These are phyloP conservation scores for Caryopteris hybrid DNA, from an alignment of 305 asterid genomes.

Conservation along the genomic window DNA sequence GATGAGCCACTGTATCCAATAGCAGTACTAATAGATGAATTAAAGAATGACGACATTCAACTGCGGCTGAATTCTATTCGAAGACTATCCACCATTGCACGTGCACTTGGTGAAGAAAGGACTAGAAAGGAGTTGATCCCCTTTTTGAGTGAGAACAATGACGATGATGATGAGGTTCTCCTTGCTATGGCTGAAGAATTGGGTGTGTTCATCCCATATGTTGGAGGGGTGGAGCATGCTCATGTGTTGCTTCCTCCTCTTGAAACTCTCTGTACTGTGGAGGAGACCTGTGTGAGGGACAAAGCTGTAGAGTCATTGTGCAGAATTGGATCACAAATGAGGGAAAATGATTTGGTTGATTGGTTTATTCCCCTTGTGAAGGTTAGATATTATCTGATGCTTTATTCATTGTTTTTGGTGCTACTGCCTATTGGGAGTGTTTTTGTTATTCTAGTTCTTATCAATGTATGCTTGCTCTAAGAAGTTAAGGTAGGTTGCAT, in stretches of 20 bases:
- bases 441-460: not conserved
- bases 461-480: not conserved
- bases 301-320: conserved; percentile 86
- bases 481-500: not conserved
- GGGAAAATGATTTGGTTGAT: conserved; percentile 74
- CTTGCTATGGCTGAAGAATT: conserved; percentile 93
- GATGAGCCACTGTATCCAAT: conserved; percentile 86
- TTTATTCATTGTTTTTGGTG: not conserved
- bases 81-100: conserved; percentile 78
- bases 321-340: conserved; percentile 83
- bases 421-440: not conserved
- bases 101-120: conserved; percentile 89
- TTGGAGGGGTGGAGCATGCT: conserved; percentile 91
- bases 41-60: conserved; percentile 84
- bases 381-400: conserved; percentile 35
- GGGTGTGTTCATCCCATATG: conserved; percentile 78
- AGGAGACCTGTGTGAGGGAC: conserved; percentile 90
- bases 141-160: conserved; percentile 81
- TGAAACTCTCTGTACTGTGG: conserved; percentile 89
- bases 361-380: conserved; percentile 81
- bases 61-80: conserved; percentile 72
- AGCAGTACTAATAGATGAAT: conserved; percentile 81
- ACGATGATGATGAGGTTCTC: conserved; percentile 86
- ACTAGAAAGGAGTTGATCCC: conserved; percentile 89
- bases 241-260: conserved; percentile 75